Conservation (phyloP, 2,329 filamentous ascomycete genomes). For the Fusarium mundagurra region DNA sequence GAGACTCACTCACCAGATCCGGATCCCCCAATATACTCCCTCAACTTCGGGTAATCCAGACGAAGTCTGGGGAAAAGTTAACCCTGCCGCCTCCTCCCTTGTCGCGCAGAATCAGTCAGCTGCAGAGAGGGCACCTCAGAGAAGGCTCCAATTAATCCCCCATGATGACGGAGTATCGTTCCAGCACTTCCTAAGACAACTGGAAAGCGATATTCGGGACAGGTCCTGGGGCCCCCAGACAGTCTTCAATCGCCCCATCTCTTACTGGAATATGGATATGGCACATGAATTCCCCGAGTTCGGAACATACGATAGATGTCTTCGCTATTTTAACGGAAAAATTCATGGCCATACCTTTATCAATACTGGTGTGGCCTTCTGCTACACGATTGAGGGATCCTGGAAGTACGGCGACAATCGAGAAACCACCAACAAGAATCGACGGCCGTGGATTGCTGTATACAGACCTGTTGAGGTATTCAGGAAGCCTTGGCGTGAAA, state of each 20-base stretch:
- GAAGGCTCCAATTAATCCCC: background rate
- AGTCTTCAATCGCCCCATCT: conserved; percentile 54
- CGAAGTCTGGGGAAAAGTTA: conserved; percentile 17
- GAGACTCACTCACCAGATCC: conserved; percentile 40
- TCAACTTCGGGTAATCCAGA: conserved; percentile 53
- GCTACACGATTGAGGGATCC: conserved; percentile 58
- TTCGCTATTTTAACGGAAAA: conserved; percentile 11
- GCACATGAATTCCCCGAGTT: conserved; percentile 40
- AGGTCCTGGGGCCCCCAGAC: conserved; percentile 33
- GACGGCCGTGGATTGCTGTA: conserved; percentile 63
- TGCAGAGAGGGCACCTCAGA: background rate
- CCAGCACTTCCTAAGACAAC: background rate
- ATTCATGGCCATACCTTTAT: conserved; percentile 16
- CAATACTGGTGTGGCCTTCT: conserved; percentile 53
- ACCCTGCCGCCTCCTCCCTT: background rate
- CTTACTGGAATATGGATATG: conserved; percentile 49
- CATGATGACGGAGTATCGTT: conserved; percentile 17
- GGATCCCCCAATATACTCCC: conserved; percentile 45
- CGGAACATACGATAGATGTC: conserved; percentile 38
- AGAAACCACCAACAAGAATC: conserved; percentile 32
- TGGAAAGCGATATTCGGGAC: conserved; percentile 1
- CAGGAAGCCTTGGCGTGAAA: conserved; percentile 41
- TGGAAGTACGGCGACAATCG: conserved; percentile 46
- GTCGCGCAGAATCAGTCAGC: background rate
- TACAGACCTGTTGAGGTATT: conserved; percentile 57